These are phyloP conservation scores for Rhodomyrtus tomentosa DNA, from an alignment of 345 rosid species.

Conservation along the genomic window DNA sequence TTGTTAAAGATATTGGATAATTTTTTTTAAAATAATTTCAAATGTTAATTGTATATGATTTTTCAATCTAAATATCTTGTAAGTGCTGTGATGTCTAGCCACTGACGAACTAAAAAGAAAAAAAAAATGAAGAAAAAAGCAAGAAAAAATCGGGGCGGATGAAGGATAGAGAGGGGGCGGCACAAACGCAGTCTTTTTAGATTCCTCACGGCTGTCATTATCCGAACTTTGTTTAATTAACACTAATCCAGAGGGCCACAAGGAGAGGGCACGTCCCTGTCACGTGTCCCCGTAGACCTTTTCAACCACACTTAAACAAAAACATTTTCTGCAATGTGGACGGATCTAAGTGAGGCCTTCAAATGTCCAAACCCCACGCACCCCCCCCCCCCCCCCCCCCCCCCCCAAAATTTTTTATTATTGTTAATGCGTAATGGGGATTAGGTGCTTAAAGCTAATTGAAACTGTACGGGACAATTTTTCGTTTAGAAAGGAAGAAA, in stretches of 20 bases:
- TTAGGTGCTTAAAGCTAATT: neutral
- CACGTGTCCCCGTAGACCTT: neutral
- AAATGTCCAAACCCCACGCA: too few relatives aligned
- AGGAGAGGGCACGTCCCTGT: neutral
- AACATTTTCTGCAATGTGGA: neutral
- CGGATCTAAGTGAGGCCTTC: neutral
- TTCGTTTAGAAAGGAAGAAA: too few relatives aligned
- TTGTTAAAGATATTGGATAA: neutral
- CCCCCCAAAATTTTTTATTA: too few relatives aligned
- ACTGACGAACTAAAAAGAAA: neutral
- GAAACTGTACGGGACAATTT: neutral
- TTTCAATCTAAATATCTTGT: neutral
- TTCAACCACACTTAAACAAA: too few relatives aligned
- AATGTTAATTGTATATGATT: neutral
- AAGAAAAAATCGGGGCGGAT: neutral
- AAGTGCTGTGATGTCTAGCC: neutral
- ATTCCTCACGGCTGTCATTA: constrained; percentile 31
- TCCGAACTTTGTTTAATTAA: neutral
- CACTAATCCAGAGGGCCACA: neutral
- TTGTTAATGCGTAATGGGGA: neutral
- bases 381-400: too few relatives aligned
- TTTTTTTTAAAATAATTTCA: neutral
- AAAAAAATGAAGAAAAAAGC: neutral
- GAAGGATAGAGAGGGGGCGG: neutral
- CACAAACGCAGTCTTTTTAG: constrained; percentile 17